phyloP scores from a whole-genome alignment of 176 grass and related monocot species.

The Cenchrus fungigraminus region DNA sequence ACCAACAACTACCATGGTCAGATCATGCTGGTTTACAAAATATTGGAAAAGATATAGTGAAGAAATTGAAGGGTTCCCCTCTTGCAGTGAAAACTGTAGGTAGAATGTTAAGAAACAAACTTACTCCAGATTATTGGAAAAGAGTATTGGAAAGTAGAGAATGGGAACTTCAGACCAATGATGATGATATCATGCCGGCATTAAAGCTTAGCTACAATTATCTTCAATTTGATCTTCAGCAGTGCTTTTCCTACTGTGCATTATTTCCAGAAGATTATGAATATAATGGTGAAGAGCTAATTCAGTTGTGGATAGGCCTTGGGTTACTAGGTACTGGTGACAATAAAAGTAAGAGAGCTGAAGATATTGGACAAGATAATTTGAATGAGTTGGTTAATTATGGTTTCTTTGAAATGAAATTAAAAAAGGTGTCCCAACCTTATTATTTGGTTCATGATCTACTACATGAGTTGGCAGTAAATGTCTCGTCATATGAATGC shows the following conservation, averaged over 20 bases:
- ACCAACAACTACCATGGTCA: background rate
- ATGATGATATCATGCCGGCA: slow-evolving; percentile 42
- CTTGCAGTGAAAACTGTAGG: slow-evolving; percentile 32
- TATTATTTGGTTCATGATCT: slow-evolving; percentile 32
- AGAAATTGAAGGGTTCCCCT: background rate
- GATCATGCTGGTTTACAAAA: background rate
- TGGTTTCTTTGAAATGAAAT: background rate
- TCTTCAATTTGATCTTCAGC: slow-evolving; percentile 29
- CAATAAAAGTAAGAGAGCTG: background rate
- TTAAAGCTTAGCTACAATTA: slow-evolving; percentile 38
- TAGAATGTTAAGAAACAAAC: slow-evolving; percentile 22
- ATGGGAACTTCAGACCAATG: slow-evolving; percentile 17
- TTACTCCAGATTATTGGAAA: background rate
- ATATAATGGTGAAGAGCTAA: slow-evolving; percentile 5
- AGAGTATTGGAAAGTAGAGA: slow-evolving; percentile 21
- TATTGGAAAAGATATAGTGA: background rate
- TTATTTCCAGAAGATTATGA: slow-evolving; percentile 36
- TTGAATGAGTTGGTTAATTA: slow-evolving; percentile 12
- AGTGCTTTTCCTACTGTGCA: slow-evolving; percentile 37
- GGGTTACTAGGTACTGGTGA: background rate
- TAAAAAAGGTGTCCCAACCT: background rate
- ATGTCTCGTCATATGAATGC: slow-evolving; percentile 29
- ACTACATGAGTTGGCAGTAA: slow-evolving; percentile 21
- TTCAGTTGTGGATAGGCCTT: slow-evolving; percentile 34
- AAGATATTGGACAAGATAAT: slow-evolving; percentile 21